These are phyloP conservation scores for Cyclanthera cordifolia DNA, from an alignment of 306 rosid genomes.

Conservation along the genomic window DNA sequence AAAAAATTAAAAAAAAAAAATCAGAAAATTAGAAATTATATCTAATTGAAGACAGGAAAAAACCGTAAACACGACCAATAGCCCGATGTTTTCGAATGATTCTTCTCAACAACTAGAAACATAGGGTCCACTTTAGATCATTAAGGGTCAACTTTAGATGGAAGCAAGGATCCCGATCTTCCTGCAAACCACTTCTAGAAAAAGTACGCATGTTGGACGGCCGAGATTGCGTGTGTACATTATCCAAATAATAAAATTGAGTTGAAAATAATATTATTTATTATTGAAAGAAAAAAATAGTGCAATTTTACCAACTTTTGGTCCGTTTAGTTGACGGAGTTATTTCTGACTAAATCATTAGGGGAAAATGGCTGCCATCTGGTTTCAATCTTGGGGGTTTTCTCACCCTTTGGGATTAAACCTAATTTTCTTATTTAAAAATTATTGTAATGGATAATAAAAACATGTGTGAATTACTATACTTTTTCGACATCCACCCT, in stretches of 20 bases:
- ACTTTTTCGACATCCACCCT: not conserved
- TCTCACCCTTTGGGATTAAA: not conserved
- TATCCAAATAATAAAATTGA: not conserved
- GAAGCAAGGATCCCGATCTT: constrained; percentile 7
- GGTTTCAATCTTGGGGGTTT: not conserved
- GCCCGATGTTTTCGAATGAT: constrained; percentile 1
- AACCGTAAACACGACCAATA: not conserved
- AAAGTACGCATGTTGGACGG: constrained; percentile 4
- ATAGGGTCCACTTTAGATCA: not conserved
- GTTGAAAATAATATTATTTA: not conserved
- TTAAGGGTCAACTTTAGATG: constrained; percentile 7
- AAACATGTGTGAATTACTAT: not conserved
- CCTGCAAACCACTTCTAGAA: not conserved
- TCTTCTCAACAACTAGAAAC: not conserved
- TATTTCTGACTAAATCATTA: constrained; percentile 7
- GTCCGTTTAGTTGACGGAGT: too few relatives aligned
- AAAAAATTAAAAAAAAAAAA: too few relatives aligned
- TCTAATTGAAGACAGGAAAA: not conserved
- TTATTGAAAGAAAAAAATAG: not conserved
- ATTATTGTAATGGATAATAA: not conserved
- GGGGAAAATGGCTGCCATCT: not conserved
- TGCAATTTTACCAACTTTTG: constrained; percentile 7
- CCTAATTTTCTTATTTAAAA: not conserved
- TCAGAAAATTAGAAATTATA: not conserved
- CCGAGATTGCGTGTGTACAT: not conserved